Conservation (phyloP, 371 early-diverging fungal genomes). For the Parasitella parasitica region DNA sequence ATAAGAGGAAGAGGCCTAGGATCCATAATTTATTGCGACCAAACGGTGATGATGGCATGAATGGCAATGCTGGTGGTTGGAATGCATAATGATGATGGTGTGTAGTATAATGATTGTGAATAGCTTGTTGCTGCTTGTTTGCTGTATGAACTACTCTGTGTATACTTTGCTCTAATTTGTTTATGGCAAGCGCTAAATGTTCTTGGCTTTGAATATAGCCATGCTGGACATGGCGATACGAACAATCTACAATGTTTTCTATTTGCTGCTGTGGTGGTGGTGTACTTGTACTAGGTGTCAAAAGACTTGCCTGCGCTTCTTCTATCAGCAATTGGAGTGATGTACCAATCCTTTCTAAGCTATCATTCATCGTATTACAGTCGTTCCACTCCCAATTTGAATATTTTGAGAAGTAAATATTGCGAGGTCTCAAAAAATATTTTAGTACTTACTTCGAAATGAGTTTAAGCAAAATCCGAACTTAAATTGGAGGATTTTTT, state of each 20-base stretch:
- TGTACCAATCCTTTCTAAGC: conserved; percentile 8
- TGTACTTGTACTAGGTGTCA: neutral
- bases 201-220: conserved; percentile 6
- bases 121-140: neutral
- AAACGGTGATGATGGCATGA: neutral
- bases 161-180: conserved; percentile 12
- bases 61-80: neutral
- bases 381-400: too few species aligned
- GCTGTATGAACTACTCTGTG: neutral
- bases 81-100: neutral
- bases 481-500: too few species aligned
- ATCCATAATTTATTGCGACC: neutral
- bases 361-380: conserved; percentile 4
- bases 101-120: neutral
- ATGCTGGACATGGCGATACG: neutral
- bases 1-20: neutral
- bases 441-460: too few species aligned
- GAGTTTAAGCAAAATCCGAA: too few species aligned
- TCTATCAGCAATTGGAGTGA: conserved; percentile 11
- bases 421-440: too few species aligned
- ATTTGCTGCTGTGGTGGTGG: neutral
- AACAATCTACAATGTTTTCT: neutral
- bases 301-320: conserved; percentile 19
- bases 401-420: too few species aligned
- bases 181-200: conserved; percentile 1